Conservation (phyloP, 805 yeast genomes). For the Kodamaea laetipori region DNA sequence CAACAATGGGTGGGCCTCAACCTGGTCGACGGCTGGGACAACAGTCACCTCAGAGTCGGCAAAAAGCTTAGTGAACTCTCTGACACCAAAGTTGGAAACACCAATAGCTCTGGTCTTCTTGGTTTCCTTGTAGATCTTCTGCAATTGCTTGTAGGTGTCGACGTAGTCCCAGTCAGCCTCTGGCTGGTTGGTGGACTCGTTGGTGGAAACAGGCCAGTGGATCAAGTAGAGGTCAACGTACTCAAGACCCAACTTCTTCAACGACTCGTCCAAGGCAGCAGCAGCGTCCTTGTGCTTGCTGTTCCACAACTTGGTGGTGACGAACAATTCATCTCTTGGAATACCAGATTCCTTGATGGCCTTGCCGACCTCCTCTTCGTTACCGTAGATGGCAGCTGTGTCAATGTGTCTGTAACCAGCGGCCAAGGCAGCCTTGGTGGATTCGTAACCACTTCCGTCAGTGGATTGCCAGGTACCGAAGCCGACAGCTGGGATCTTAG, state of each 20-base stretch:
- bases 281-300: slow-evolving; percentile 55
- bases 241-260: slow-evolving; percentile 64
- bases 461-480: slow-evolving; percentile 71
- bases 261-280: slow-evolving; percentile 56
- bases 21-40: slow-evolving; percentile 71
- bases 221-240: slow-evolving; percentile 76
- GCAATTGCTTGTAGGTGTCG: slow-evolving; percentile 65
- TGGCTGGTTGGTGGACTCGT: slow-evolving; percentile 28
- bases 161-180: slow-evolving; percentile 43
- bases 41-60: slow-evolving; percentile 47
- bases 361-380: slow-evolving; percentile 64
- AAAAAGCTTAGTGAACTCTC: slow-evolving; percentile 52
- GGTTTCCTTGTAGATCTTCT: slow-evolving; percentile 49
- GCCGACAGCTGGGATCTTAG: slow-evolving; percentile 63
- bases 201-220: slow-evolving; percentile 78
- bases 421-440: slow-evolving; percentile 62
- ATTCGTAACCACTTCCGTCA: slow-evolving; percentile 54
- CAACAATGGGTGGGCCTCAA: slow-evolving; percentile 73
- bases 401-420: slow-evolving; percentile 78
- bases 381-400: slow-evolving; percentile 68
- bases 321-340: slow-evolving; percentile 62
- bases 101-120: slow-evolving; percentile 69
- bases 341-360: slow-evolving; percentile 57
- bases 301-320: slow-evolving; percentile 72
- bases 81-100: slow-evolving; percentile 67